phyloP scores from a whole-genome alignment of 78 protist species.

The Chrysochromulina parva region DNA sequence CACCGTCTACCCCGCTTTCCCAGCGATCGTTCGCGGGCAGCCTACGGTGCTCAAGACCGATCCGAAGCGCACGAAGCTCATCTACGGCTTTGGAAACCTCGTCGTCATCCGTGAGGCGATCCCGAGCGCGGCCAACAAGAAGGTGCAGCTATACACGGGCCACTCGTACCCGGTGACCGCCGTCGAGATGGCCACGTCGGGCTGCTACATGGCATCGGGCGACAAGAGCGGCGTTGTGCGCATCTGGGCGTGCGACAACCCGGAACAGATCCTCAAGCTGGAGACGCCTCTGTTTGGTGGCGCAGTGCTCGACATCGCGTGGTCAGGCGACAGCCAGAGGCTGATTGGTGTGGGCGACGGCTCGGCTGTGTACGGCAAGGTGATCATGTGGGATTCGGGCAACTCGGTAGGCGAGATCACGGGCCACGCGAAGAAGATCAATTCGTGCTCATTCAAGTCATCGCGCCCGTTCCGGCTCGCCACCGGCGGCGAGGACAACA shows the following conservation, averaged over 20 bases:
- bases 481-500: not conserved
- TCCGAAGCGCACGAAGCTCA: slow-evolving; percentile 73
- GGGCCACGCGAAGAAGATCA: slow-evolving; percentile 84
- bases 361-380: slow-evolving; percentile 50
- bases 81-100: slow-evolving; percentile 71
- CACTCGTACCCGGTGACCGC: slow-evolving; percentile 80
- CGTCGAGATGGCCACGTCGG: slow-evolving; percentile 87
- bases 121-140: not conserved
- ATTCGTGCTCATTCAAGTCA: slow-evolving; percentile 64
- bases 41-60: not conserved
- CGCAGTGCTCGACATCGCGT: slow-evolving; percentile 78
- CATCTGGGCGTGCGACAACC: slow-evolving; percentile 89
- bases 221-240: slow-evolving; percentile 80
- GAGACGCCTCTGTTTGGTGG: slow-evolving; percentile 55
- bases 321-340: slow-evolving; percentile 88
- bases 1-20: not conserved
- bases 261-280: slow-evolving; percentile 79
- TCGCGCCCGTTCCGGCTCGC: slow-evolving; percentile 78
- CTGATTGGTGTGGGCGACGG: slow-evolving; percentile 93
- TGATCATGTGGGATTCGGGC: slow-evolving; percentile 85
- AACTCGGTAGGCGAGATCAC: slow-evolving; percentile 82
- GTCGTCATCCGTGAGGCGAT: slow-evolving; percentile 67
- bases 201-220: slow-evolving; percentile 84
- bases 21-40: not conserved
- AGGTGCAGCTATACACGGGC: slow-evolving; percentile 74